These are phyloP conservation scores for Rhododendron ovatum DNA, from an alignment of 148 eudicot species.

Conservation along the genomic window DNA sequence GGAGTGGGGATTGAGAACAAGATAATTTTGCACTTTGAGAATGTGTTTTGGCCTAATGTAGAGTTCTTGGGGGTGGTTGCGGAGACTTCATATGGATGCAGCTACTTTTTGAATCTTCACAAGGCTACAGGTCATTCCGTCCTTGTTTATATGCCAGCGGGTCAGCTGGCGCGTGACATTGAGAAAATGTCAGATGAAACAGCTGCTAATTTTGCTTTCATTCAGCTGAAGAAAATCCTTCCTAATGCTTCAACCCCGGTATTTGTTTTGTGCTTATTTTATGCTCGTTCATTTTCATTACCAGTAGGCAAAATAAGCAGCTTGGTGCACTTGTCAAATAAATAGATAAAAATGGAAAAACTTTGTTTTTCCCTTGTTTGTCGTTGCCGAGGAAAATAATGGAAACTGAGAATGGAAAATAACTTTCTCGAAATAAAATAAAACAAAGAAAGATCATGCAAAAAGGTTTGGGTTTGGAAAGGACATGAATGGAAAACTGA, in stretches of 20 bases:
- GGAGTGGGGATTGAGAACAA: conserved; percentile 97
- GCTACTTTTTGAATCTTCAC: conserved; percentile 97
- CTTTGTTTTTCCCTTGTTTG: not conserved
- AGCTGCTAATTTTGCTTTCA: conserved; percentile 89
- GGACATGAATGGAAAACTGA: not conserved
- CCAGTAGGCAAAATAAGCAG: not conserved
- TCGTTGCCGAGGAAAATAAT: not conserved
- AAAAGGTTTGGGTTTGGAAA: not conserved
- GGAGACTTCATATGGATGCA: conserved; percentile 84
- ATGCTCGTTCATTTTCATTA: not conserved
- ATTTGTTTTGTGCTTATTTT: not conserved
- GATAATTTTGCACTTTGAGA: conserved; percentile 81
- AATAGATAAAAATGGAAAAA: not conserved
- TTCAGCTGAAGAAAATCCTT: conserved; percentile 73
- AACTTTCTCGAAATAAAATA: not conserved
- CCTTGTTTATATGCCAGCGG: conserved; percentile 99
- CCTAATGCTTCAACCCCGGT: conserved; percentile 87
- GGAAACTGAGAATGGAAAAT: not conserved
- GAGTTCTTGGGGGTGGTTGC: conserved; percentile 99
- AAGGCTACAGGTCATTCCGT: conserved; percentile 92
- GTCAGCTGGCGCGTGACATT: conserved; percentile 86
- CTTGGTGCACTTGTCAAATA: not conserved
- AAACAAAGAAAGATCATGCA: not conserved
- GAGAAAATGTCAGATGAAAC: conserved; percentile 95
- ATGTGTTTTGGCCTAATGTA: conserved; percentile 97